phyloP scores from a whole-genome alignment of 208 protist species.

The Leishmania tarentolae region DNA sequence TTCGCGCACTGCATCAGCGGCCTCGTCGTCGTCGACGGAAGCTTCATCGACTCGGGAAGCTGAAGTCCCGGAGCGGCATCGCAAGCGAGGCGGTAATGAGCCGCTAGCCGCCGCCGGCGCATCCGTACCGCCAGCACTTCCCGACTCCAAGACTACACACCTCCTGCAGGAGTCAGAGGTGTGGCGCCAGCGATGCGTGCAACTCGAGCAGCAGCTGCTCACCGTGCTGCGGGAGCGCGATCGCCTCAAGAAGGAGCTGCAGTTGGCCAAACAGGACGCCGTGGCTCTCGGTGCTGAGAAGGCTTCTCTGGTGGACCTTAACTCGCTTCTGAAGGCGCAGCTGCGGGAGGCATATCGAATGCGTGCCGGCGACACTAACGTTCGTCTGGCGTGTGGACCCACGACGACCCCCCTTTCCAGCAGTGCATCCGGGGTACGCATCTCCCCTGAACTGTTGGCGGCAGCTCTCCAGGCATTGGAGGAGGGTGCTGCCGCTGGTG shows the following conservation, averaged over 20 bases:
- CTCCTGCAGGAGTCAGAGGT: slow-evolving; percentile 73
- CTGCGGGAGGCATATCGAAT: slow-evolving; percentile 78
- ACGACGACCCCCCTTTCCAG: background rate
- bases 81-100: background rate
- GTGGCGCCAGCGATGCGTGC: slow-evolving; percentile 71
- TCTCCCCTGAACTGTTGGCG: slow-evolving; percentile 35
- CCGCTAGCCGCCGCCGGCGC: background rate
- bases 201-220: slow-evolving; percentile 78
- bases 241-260: slow-evolving; percentile 48
- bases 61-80: background rate
- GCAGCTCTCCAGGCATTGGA: slow-evolving; percentile 24
- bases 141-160: slow-evolving; percentile 23
- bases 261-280: slow-evolving; percentile 48
- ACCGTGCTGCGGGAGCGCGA: slow-evolving; percentile 73
- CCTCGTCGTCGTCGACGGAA: slow-evolving; percentile 20
- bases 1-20: slow-evolving; percentile 10
- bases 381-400: background rate
- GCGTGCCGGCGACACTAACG: slow-evolving; percentile 18
- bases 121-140: slow-evolving; percentile 16
- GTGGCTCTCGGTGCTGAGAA: slow-evolving; percentile 63
- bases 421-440: background rate
- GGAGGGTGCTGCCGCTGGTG: background rate
- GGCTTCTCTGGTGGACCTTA: slow-evolving; percentile 81
- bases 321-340: slow-evolving; percentile 86
- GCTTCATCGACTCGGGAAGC: background rate